A percentile compares a stretch with the other conserved stretches of the same genome.
Evolutionary conservation across 257 asterid species (phyloP).

Genomic region (Solanum rostratum): DNA sequence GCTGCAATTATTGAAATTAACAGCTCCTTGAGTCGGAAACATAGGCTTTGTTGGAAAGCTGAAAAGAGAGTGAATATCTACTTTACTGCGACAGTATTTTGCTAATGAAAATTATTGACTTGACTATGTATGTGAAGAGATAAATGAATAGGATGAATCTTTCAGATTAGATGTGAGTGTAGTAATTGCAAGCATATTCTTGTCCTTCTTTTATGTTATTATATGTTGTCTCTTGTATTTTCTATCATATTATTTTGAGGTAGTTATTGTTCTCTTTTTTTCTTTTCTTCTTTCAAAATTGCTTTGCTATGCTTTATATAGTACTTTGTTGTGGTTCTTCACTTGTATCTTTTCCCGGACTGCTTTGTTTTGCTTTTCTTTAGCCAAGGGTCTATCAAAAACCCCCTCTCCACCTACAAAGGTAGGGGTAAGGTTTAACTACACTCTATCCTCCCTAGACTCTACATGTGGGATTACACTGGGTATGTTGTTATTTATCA

Average conservation of each 20-base stretch:
- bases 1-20: neutral
- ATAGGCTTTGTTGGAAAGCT: neutral
- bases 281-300: too few species aligned
- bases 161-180: neutral
- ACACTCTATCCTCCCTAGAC: neutral
- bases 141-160: neutral
- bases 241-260: neutral
- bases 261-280: neutral
- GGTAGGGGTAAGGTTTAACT: neutral
- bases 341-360: neutral
- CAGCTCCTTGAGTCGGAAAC: neutral
- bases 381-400: neutral
- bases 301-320: neutral
- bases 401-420: neutral
- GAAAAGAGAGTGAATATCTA: neutral
- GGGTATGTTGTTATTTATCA: neutral
- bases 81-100: neutral
- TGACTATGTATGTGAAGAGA: neutral
- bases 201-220: neutral
- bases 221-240: neutral
- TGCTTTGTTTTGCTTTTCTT: neutral
- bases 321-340: neutral
- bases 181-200: neutral
- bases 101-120: neutral
- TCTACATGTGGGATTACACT: neutral